These are phyloP conservation scores for Cladophialophora yegresii DNA, from an alignment of 2,329 filamentous ascomycete genomes.

Conservation along the genomic window DNA sequence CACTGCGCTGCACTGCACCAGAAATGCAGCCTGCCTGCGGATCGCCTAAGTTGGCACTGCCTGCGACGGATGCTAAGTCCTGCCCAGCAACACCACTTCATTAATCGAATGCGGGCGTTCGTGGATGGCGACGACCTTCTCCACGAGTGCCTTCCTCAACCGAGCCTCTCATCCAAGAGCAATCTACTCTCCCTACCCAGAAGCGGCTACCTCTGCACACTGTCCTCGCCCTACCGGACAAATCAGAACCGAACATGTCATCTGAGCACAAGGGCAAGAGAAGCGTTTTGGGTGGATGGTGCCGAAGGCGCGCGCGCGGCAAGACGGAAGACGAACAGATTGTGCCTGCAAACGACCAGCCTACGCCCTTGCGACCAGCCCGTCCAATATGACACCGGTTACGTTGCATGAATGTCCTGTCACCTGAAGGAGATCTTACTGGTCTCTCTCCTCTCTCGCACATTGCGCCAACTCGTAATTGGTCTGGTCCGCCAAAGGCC, in stretches of 20 bases:
- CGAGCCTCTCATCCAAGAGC: background rate
- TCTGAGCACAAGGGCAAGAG: background rate
- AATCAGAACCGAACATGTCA: background rate
- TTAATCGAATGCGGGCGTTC: background rate
- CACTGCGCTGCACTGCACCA: background rate
- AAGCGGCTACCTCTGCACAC: background rate
- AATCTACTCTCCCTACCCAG: background rate
- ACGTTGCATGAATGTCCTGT: background rate
- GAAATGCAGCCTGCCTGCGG: constrained; percentile 1
- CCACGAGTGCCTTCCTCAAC: background rate
- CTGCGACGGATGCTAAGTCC: background rate
- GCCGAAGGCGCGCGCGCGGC: background rate
- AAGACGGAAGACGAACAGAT: background rate
- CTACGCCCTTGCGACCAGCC: background rate
- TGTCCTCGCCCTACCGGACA: background rate
- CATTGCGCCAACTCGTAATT: background rate
- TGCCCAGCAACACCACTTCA: no score
- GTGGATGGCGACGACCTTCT: background rate
- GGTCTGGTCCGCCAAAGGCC: background rate
- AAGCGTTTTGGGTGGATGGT: background rate
- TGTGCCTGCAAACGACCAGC: background rate
- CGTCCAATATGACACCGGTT: background rate
- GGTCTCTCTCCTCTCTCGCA: background rate
- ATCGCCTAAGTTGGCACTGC: background rate
- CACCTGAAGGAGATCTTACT: background rate